Evolutionary conservation across 2,329 filamentous ascomycete species (phyloP).

Genomic region (Penicillium frequentans): DNA sequence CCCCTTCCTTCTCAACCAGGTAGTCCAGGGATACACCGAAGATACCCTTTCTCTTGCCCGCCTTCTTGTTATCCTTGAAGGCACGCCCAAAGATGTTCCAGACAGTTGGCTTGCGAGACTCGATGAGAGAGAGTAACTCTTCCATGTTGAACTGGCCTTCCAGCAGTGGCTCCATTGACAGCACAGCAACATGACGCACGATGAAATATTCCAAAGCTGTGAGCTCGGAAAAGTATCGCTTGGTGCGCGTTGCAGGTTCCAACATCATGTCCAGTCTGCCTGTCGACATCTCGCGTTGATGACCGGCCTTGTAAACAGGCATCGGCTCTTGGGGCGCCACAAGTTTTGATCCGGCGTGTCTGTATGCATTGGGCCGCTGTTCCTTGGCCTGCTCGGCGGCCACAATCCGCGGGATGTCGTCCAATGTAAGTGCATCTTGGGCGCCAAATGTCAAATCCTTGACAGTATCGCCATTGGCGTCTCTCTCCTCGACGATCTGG

Average conservation of each 20-base stretch:
- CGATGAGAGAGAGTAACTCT: constrained; percentile 87
- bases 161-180: constrained; percentile 91
- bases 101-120: constrained; percentile 89
- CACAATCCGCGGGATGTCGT: constrained; percentile 94
- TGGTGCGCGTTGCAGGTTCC: constrained; percentile 60
- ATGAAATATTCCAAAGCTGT: constrained; percentile 97
- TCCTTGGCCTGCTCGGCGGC: constrained; percentile 94
- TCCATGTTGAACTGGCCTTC: constrained; percentile 91
- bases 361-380: constrained; percentile 77
- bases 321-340: constrained; percentile 57
- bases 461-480: constrained; percentile 65
- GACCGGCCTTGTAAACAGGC: constrained; percentile 66
- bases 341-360: constrained; percentile 72
- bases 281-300: constrained; percentile 66
- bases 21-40: constrained; percentile 88
- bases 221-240: constrained; percentile 93
- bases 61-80: constrained; percentile 73
- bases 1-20: constrained; percentile 80
- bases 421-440: constrained; percentile 86
- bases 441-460: constrained; percentile 84
- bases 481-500: constrained; percentile 78
- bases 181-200: constrained; percentile 87
- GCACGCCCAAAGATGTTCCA: constrained; percentile 99
- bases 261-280: constrained; percentile 48
- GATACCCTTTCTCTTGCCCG: constrained; percentile 84